Conservation (phyloP, 2,329 filamentous ascomycete species). For the Sporothrix euskadiensis region DNA sequence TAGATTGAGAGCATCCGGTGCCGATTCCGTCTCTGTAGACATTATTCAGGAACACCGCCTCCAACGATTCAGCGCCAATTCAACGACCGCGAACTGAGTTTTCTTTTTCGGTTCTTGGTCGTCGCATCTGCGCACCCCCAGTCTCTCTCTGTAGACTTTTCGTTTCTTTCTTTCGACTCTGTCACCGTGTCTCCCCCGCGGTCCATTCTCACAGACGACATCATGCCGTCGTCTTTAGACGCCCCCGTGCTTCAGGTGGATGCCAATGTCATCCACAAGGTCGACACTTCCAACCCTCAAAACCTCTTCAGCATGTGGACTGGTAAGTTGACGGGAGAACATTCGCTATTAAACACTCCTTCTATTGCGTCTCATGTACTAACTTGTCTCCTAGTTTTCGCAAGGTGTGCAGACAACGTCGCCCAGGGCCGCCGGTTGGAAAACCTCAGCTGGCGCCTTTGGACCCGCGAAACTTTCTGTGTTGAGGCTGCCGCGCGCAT, state of each 20-base stretch:
- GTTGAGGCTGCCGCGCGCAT: constrained; percentile 55
- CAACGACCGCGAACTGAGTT: background rate
- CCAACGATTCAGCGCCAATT: background rate
- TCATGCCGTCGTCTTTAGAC: constrained; percentile 81
- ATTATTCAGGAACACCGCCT: background rate
- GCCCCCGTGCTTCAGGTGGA: constrained; percentile 89
- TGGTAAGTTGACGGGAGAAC: constrained; percentile 59
- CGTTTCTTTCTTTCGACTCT: background rate
- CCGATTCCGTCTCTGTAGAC: background rate
- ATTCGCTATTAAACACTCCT: background rate
- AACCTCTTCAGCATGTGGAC: constrained; percentile 97
- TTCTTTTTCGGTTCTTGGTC: background rate
- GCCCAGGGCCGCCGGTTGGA: constrained; percentile 90
- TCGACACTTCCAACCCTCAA: constrained; percentile 89
- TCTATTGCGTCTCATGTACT: background rate
- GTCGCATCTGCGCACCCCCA: constrained; percentile 15
- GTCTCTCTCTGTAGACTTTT: constrained; percentile 1
- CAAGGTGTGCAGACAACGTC: constrained; percentile 88
- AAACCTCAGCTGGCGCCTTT: constrained; percentile 93
- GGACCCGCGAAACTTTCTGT: constrained; percentile 92
- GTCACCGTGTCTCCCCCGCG: background rate
- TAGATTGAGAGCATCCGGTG: constrained; percentile 9
- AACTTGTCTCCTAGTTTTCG: constrained; percentile 66
- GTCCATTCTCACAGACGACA: constrained; percentile 36
- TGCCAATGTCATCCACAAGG: constrained; percentile 86